Conservation (phyloP, 1,284 basidiomycete species). For the Rhodotorula glutinis region DNA sequence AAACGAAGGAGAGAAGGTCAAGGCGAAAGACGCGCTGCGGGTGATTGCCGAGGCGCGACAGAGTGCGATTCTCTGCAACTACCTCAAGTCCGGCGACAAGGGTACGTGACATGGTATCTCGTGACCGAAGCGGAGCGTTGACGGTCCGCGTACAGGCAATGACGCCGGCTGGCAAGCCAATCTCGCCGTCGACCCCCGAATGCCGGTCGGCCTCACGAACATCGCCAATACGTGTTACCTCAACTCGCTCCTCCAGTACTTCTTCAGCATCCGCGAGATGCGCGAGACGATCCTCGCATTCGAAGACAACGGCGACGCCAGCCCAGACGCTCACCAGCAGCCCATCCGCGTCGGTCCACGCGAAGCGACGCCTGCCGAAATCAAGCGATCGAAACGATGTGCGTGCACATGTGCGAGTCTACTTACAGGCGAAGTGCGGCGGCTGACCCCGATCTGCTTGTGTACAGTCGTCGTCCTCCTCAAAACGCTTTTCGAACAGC, state of each 20-base stretch:
- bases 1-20: slow-evolving; percentile 31
- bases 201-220: slow-evolving; percentile 83
- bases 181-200: slow-evolving; percentile 52
- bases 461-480: slow-evolving; percentile 70
- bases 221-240: slow-evolving; percentile 91
- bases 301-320: slow-evolving; percentile 31
- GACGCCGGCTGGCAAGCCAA: slow-evolving; percentile 7
- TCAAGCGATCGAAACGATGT: slow-evolving; percentile 80
- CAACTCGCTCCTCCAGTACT: slow-evolving; percentile 86
- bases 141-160: background rate
- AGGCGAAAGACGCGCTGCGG: slow-evolving; percentile 48
- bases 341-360: slow-evolving; percentile 80
- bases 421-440: background rate
- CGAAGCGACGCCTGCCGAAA: slow-evolving; percentile 71
- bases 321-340: slow-evolving; percentile 6
- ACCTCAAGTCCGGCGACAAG: slow-evolving; percentile 64
- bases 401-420: slow-evolving; percentile 44
- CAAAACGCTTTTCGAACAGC: slow-evolving; percentile 69
- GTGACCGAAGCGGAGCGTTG: no score
- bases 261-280: slow-evolving; percentile 88
- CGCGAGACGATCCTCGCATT: slow-evolving; percentile 68
- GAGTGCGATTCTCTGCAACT: slow-evolving; percentile 66
- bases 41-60: slow-evolving; percentile 61
- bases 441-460: background rate
- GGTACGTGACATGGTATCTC: slow-evolving; percentile 57